phyloP scores from a whole-genome alignment of 2,329 filamentous ascomycete species.

The Dactylellina leptospora region DNA sequence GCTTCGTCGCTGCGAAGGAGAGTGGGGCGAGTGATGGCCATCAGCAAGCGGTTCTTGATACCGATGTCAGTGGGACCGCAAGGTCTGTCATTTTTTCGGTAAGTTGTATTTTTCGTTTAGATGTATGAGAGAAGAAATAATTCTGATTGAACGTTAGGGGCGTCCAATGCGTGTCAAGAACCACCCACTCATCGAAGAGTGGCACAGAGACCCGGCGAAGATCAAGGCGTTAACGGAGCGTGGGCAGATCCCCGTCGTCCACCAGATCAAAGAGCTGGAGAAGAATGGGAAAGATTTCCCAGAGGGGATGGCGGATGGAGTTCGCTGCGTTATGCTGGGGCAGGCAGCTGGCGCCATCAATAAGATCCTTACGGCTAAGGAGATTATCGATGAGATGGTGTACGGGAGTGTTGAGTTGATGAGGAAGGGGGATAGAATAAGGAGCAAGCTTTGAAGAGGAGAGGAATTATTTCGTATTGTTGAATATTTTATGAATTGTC shows the following conservation, averaged over 20 bases:
- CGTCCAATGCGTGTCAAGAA: constrained; percentile 80
- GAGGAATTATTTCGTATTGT: not conserved
- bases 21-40: constrained; percentile 82
- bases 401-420: constrained; percentile 75
- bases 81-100: constrained; percentile 70
- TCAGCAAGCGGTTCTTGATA: constrained; percentile 82
- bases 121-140: not conserved
- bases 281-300: constrained; percentile 76
- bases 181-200: constrained; percentile 82
- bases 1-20: constrained; percentile 87
- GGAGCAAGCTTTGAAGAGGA: constrained; percentile 33
- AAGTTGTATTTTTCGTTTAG: not conserved
- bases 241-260: constrained; percentile 77
- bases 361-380: constrained; percentile 79
- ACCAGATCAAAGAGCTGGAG: constrained; percentile 13
- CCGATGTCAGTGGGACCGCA: constrained; percentile 79
- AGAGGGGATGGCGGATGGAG: constrained; percentile 73
- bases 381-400: constrained; percentile 91
- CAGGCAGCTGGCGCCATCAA: constrained; percentile 82
- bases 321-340: constrained; percentile 88
- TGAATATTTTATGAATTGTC: too few species aligned
- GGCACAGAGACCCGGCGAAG: constrained; percentile 79
- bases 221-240: constrained; percentile 77
- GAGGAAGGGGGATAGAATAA: constrained; percentile 33
- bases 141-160: constrained; percentile 65